Evolutionary conservation across 2,329 filamentous ascomycete genomes (phyloP), one percentile per base, ranked within the genome.

Genomic region (Decorospora gaudefroyi): DNA sequence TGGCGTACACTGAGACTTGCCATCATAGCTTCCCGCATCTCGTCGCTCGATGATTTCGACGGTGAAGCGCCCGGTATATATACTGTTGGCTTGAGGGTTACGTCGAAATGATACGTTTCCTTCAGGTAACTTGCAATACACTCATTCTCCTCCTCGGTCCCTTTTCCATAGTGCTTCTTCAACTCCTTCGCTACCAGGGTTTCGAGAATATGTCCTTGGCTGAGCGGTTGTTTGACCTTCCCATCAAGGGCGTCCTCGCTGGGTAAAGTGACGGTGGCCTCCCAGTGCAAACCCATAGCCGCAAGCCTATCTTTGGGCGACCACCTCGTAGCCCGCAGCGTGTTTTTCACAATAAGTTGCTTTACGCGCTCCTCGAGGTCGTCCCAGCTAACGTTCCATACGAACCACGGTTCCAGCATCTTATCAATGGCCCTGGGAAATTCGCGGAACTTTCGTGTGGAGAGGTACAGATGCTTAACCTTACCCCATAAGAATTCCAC

Each of bases 251-350:
- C 6, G 4, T 35, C 23, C 7, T 37, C 27, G 15, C 32, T 13
- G 6, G 52, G 53, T 10, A 49, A 32, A 9, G 26, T 39, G 4
- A 61, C 44, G 2, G 19, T 43, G 5, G 53, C 49, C 6, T 38
- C 30, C 33, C 46, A 48, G 30, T 44, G 29, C 15, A 66, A 18
- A 2, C 56, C 60, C 51, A 64, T 55, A 8, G 61, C 63, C 6
- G 63, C 61, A 11, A 64, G 44, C 8, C 46, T 40, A 11, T 63
- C 60, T 27, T 34, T 31, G 6, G 15, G 28, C 2, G 49, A 44
- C 63, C 62, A 65, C 7, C 35, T 32, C 12, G 53, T 53, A 30
- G 55, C 61, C n/a, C 51, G 57, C 9, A 54, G 15, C 2, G 62
- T 55, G 6, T 26, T 34, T 11, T 40, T 55, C 22, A 53, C 39